Evolutionary conservation across 371 early-diverging fungal species (phyloP), one percentile per base, ranked within the genome.

Genomic region (Basidiobolus heterosporus): DNA sequence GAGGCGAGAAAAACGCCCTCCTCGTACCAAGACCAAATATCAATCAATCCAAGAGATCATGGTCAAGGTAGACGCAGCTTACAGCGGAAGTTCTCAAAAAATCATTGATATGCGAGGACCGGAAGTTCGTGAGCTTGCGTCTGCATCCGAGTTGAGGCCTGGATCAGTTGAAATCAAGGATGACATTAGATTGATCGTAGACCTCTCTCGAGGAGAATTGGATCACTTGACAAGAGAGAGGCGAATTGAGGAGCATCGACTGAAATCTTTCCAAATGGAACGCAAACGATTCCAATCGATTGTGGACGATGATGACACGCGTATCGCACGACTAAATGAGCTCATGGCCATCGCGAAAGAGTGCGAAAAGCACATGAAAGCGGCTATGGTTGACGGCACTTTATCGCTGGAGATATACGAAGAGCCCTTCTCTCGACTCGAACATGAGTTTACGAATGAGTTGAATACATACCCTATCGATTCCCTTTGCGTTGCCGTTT

Each of bases 171-270:
- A 30, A 9, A 30, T 30, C 30, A 30, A 30, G 30, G 30, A 30
- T 9, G 30, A 30, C 9, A 30, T 30, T 9, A 68, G 75, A 3
- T 54, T 85, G 2, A 58, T 88, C 48, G 78, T 75, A 0, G 82
- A 82, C 44, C 61, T 84, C 21, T 66, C 85, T 0, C 68, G 76
- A 42, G 55, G 62, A 9, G 82, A 86, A 53, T 53, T 88, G 24
- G 67, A 82, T 44, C 76, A 80, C 24, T 36, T 80, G 17, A 60
- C 78, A 1, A 49, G 76, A 23, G 74, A 75, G 38, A 67, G 71
- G 30, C 67, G 72, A 17, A 54, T 65, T 0, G 72, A 64, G 22
- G 53, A 56, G 7, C 56, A 65, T 3, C 59, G 64, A 2, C 51
- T 59, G 41, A 56, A 69, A 42, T 51, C 68, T 1, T 36, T 62